Conservation (phyloP, 495 filamentous ascomycete species). For the Trichoderma virens region DNA sequence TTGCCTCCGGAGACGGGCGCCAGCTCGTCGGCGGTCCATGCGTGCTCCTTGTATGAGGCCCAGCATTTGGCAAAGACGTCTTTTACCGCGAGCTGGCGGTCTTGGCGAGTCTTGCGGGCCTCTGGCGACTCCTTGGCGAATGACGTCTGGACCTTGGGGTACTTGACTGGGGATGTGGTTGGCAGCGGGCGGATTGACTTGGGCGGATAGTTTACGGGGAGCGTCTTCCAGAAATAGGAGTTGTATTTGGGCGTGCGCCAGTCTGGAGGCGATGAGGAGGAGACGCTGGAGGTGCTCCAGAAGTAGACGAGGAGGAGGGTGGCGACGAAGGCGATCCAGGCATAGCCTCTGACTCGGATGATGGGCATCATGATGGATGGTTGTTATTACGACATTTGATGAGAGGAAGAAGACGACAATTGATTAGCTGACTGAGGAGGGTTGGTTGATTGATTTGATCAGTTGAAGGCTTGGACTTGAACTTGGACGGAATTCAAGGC, state of each 20-base stretch:
- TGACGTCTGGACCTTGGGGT: slow-evolving; percentile 65
- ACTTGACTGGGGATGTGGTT: slow-evolving; percentile 49
- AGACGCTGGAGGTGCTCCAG: neutral
- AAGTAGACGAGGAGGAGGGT: neutral
- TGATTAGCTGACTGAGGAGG: neutral
- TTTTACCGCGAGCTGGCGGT: slow-evolving; percentile 45
- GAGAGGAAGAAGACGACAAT: neutral
- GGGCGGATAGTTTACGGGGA: slow-evolving; percentile 49
- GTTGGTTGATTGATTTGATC: too few relatives aligned
- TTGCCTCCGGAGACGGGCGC: slow-evolving; percentile 48
- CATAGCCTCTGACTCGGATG: neutral
- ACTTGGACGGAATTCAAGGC: neutral
- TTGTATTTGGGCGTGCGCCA: slow-evolving; percentile 10
- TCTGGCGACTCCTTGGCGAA: slow-evolving; percentile 24
- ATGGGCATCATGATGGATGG: neutral
- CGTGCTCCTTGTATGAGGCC: slow-evolving; percentile 65
- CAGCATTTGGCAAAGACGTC: slow-evolving; percentile 65
- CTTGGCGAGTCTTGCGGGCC: slow-evolving; percentile 33
- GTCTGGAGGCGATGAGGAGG: neutral
- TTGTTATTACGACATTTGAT: neutral
- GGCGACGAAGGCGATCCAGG: slow-evolving; percentile 2
- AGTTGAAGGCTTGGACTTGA: neutral
- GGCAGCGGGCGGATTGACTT: slow-evolving; percentile 63
- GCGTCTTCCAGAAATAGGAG: slow-evolving; percentile 31
- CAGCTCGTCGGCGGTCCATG: slow-evolving; percentile 75